These are phyloP conservation scores for Colletotrichum cuscutae DNA, from an alignment of 2,329 filamentous ascomycete species.

Conservation along the genomic window DNA sequence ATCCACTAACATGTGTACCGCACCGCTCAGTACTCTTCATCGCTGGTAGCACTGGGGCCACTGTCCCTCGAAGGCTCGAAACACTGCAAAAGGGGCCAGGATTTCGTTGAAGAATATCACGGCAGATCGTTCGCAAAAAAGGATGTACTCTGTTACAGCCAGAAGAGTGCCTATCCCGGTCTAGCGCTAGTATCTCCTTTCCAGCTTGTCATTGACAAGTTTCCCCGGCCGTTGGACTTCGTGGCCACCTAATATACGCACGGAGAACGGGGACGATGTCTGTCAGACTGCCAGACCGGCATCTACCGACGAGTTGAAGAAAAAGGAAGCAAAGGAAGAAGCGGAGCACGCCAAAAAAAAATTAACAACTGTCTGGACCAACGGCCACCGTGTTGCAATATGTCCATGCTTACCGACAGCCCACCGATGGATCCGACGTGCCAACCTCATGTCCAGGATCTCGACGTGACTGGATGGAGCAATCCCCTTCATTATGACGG, in stretches of 20 bases:
- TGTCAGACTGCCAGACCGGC: not conserved
- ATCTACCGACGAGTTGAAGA: not conserved
- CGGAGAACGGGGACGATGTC: not conserved
- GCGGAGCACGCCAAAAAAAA: not conserved
- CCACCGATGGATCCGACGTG: not conserved
- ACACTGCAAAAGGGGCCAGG: not conserved
- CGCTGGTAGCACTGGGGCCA: not conserved
- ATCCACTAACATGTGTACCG: not conserved
- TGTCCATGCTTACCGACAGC: not conserved
- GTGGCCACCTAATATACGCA: not conserved
- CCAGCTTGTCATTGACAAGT: not conserved
- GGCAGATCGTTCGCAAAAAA: not conserved
- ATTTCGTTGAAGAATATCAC: not conserved
- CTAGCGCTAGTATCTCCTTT: not conserved
- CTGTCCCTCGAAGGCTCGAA: not conserved
- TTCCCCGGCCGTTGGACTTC: not conserved
- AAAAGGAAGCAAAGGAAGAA: not conserved
- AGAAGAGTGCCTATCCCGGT: not conserved
- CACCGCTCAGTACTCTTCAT: not conserved
- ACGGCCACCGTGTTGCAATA: not conserved
- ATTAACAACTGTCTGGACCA: not conserved
- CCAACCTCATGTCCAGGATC: not conserved
- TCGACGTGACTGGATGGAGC: not conserved
- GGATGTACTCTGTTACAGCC: not conserved
- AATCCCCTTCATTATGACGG: conserved; percentile 4